Evolutionary conservation across 495 filamentous ascomycete genomes (phyloP).

Genomic region (Lineolata rhizophorae): DNA sequence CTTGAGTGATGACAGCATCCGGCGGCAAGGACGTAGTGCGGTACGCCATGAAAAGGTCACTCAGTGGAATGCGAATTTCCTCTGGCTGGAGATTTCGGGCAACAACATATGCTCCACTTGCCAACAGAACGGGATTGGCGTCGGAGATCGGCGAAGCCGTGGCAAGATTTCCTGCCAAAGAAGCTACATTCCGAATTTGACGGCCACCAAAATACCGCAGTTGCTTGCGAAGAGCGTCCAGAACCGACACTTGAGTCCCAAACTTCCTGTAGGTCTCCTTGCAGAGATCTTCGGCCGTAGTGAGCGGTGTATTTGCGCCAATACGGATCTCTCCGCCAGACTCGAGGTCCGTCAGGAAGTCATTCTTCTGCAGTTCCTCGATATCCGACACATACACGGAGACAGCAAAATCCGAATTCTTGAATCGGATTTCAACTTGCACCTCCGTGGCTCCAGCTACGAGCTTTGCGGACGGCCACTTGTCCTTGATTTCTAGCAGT

Average conservation of each 20-base stretch:
- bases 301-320: no score
- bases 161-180: slow-evolving; percentile 20
- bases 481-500: slow-evolving; percentile 18
- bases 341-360: slow-evolving; percentile 6
- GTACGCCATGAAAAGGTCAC: slow-evolving; percentile 18
- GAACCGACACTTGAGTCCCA: slow-evolving; percentile 14
- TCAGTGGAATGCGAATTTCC: slow-evolving; percentile 13
- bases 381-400: slow-evolving; percentile 21
- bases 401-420: slow-evolving; percentile 16
- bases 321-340: slow-evolving; percentile 10
- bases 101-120: slow-evolving; percentile 15
- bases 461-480: slow-evolving; percentile 19
- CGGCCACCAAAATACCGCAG: slow-evolving; percentile 21
- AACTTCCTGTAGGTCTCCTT: slow-evolving; percentile 16
- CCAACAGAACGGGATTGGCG: slow-evolving; percentile 19
- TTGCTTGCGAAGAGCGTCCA: slow-evolving; percentile 20
- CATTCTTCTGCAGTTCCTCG: slow-evolving; percentile 16
- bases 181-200: slow-evolving; percentile 22
- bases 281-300: slow-evolving; percentile 17
- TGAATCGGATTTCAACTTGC: slow-evolving; percentile 20
- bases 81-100: slow-evolving; percentile 11
- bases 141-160: slow-evolving; percentile 23
- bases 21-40: slow-evolving; percentile 18
- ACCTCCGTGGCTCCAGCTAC: slow-evolving; percentile 20
- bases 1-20: slow-evolving; percentile 15